Base-by-base conservation (phyloP, 2,329 filamentous ascomycete species). In the Hypocreales sp. region DNA sequence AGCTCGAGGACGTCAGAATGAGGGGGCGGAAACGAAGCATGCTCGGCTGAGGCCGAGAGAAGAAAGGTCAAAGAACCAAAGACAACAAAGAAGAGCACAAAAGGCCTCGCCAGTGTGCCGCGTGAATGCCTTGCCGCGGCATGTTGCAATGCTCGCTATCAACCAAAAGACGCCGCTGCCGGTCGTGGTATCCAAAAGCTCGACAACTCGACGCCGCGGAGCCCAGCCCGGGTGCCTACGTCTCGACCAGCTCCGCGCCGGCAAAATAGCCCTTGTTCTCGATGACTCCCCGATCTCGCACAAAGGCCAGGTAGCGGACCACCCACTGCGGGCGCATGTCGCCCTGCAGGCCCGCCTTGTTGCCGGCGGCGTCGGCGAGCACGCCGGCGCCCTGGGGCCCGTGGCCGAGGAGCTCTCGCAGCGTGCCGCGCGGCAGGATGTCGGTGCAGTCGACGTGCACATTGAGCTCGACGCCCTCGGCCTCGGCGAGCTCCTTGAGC, bases 241-340 rank as follows among this genome's bases (percentile, higher is more conserved):
- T 20, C 11, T 25, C 25, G 16, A 28, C 17, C 37, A 90, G 53
- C 46, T 83, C 76, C 4, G 86, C 87, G 13, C 75, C 72, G 2
- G 87, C 87, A 60, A 94, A 94, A 53, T 94, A 95, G 7, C 90
- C 90, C 61, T 95, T 98, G 48, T 90, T 93, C 61, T 98, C 90
- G 38, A 98, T 87, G 7, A 98, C 90, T 10, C 90, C 90, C 29
- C 90, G 67, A 48, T 95, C 79, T 50, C 80, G 79, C 22, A 95
- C 82, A 32, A 95, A 87, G 2, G 90, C 90, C 20, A 87, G 94
- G 50, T 98, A 98, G 50, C 95, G 92, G 39, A 87, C 78, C 16
- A 95, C 90, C 87, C 90, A 98, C 48, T 87, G 75, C 16, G 90
- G 86, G 32, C 72, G 68, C 26, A 95, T 66, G 37, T 93, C 74